Evolutionary conservation across 352 stramenopile species (phyloP).

Genomic region (Globisporangium orthogonon): DNA sequence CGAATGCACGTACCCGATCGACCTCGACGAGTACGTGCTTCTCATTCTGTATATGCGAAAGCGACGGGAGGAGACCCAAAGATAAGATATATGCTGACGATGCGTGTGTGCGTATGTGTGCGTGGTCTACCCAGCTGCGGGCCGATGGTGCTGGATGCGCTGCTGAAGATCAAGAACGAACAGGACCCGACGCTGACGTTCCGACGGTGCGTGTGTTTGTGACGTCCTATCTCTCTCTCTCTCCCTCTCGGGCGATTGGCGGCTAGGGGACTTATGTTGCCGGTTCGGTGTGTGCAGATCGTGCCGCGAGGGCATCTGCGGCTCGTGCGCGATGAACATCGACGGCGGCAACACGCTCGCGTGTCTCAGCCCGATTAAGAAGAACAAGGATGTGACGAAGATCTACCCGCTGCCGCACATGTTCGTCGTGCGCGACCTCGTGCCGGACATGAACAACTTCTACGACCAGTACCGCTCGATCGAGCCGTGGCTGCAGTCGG

Average conservation of each 20-base stretch:
- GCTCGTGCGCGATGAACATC: conserved; percentile 99
- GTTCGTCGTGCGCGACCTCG: conserved; percentile 99
- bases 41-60: no score
- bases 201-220: conserved; percentile 57
- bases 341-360: conserved; percentile 98
- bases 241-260: not conserved
- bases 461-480: conserved; percentile 98
- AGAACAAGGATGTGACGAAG: conserved; percentile 90
- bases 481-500: conserved; percentile 98
- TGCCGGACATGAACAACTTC: conserved; percentile 99
- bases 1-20: conserved; percentile 95
- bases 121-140: conserved; percentile 68
- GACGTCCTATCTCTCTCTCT: no score
- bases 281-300: conserved; percentile 43
- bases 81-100: no score
- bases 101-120: not conserved
- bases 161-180: conserved; percentile 99
- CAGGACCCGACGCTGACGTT: conserved; percentile 98
- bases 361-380: conserved; percentile 97
- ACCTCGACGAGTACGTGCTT: conserved; percentile 93
- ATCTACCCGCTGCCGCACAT: conserved; percentile 99
- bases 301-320: conserved; percentile 99
- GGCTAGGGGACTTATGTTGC: not conserved
- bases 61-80: no score
- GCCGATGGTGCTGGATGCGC: conserved; percentile 98